These are phyloP conservation scores for Silene vulgaris DNA, from an alignment of 179 eudicot species.

Conservation along the genomic window DNA sequence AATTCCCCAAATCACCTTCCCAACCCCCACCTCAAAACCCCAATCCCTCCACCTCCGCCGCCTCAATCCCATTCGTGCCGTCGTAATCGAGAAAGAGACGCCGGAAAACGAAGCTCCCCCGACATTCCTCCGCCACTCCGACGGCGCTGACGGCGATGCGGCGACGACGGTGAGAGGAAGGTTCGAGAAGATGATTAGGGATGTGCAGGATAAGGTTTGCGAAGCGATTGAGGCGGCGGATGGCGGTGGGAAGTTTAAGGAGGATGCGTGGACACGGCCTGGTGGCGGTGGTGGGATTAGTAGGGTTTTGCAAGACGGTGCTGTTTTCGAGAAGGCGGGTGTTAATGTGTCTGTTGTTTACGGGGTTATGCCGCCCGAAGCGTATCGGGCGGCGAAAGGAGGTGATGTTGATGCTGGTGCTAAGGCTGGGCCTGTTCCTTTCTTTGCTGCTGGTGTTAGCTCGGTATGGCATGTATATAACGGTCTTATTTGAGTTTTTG, in stretches of 20 bases:
- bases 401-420: constrained; percentile 25
- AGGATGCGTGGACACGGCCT: constrained; percentile 84
- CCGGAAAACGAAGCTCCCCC: constrained; percentile 58
- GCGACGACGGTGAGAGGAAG: constrained; percentile 45
- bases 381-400: constrained; percentile 78
- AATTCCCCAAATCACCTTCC: constrained; percentile 11
- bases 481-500: no score
- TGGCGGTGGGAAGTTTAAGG: constrained; percentile 70
- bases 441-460: constrained; percentile 92
- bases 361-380: constrained; percentile 94
- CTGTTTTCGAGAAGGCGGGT: constrained; percentile 80
- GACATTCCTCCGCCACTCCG: constrained; percentile 62
- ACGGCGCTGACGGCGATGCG: constrained; percentile 21
- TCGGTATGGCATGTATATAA: constrained; percentile 40
- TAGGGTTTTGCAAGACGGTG: constrained; percentile 81
- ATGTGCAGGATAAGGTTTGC: constrained; percentile 68
- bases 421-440: constrained; percentile 78
- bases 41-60: neutral
- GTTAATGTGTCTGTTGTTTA: constrained; percentile 86
- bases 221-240: constrained; percentile 72
- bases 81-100: constrained; percentile 63
- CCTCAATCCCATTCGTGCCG: constrained; percentile 17
- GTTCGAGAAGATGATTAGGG: constrained; percentile 87
- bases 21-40: constrained; percentile 9
- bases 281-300: constrained; percentile 98